phyloP scores from a whole-genome alignment of 371 early-diverging fungal genomes.

The Rhizopus delemar region DNA sequence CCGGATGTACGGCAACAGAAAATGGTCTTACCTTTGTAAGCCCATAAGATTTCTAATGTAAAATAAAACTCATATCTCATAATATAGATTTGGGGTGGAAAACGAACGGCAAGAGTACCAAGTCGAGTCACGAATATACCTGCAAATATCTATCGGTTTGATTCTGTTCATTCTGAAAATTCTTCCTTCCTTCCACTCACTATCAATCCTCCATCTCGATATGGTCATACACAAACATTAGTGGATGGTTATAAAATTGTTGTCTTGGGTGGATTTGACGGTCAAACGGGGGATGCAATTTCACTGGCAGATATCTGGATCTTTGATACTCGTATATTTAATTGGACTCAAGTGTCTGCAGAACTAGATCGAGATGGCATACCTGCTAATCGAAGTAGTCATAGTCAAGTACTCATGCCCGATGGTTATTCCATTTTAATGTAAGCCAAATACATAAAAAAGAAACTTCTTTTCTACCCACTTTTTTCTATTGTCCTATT shows the following conservation, averaged over 20 bases:
- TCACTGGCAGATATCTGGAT: constrained; percentile 42
- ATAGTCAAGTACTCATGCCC: constrained; percentile 44
- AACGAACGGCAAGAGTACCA: constrained; percentile 16
- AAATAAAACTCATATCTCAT: not conserved
- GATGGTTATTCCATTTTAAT: constrained; percentile 47
- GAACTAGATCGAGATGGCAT: constrained; percentile 33
- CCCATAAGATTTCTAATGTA: not conserved
- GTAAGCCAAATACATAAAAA: constrained; percentile 20
- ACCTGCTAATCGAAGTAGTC: constrained; percentile 44
- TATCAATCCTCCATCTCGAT: constrained; percentile 28
- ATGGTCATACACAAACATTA: constrained; percentile 45
- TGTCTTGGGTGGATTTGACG: constrained; percentile 46
- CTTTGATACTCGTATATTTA: constrained; percentile 27
- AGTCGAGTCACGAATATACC: constrained; percentile 10
- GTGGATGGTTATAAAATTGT: constrained; percentile 33
- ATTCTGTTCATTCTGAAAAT: constrained; percentile 31
- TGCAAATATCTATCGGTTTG: constrained; percentile 33
- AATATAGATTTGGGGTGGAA: constrained; percentile 48
- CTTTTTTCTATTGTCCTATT: not conserved
- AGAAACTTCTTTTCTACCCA: not conserved
- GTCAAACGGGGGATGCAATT: constrained; percentile 36
- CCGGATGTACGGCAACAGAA: constrained; percentile 31
- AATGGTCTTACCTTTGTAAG: constrained; percentile 43
- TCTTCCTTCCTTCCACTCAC: constrained; percentile 18
- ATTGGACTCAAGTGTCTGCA: constrained; percentile 35